Evolutionary conservation across 257 asterid genomes (phyloP), one percentile per base, ranked within the genome.

Genomic region (Solanum pimpinellifolium): DNA sequence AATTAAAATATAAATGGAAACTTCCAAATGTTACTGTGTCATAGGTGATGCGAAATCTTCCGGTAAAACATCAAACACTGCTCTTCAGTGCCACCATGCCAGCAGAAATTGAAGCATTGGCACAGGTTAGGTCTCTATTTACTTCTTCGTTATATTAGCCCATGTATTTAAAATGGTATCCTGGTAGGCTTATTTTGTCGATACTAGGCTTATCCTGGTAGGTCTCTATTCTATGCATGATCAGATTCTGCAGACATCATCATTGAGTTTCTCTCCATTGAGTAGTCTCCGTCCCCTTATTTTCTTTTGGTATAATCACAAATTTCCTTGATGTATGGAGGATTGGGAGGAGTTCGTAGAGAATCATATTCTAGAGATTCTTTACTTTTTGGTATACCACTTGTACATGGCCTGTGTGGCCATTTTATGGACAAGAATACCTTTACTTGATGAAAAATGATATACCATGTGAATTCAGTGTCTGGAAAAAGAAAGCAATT

Each of bases 21-120:
- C 85, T 29, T 81, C 69, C 29, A 47, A 81, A 49, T 89, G 42
- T 83, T 59, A 60, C 85, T 87, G 76, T 84, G 62, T 62, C 91
- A 60, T 90, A 94, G 98, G 96, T 95, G 90, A 96, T 96, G 99
- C 96, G 87, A 86, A 96, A 90, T 91, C 96, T 94, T 91, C 97
- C 98, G 15, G 73, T 86, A 85, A 96, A 93, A 89, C 99, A 95
- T 90, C 98, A 96, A 87, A 96, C 98, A 41, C 85, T 96, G 92
- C 87, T 96, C 90, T 96, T 96, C 86, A 95, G 98, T 91, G 99
- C 99, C 31, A 96, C 99, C 85, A 96, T 96, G 99, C 99, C 99
- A 3, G 93, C 92, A 86, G 98, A 96, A 93, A 96, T 96, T 90
- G 98, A 96, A 92, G 93, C 91, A 87, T 91, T 96, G 83, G 93